Evolutionary conservation across 345 rosid species (phyloP), one percentile per base, ranked within the genome.

Genomic region (Corchorus capsularis): DNA sequence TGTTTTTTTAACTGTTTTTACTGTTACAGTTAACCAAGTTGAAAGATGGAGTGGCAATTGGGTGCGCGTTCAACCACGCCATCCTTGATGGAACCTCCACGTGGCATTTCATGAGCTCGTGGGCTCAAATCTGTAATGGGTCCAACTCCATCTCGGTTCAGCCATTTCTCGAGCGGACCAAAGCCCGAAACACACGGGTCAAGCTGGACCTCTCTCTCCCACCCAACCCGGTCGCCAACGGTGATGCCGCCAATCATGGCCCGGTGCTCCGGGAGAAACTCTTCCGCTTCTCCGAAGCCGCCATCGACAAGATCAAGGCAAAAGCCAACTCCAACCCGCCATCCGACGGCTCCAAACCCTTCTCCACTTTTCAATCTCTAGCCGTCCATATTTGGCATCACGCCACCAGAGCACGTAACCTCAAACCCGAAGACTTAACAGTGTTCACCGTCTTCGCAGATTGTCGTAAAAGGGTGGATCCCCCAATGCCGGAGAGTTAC

Each of bases 81-180:
- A 83, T 96, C 76, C 75, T 96, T 0, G 99, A 96, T 64, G 99
- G 97, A 0, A 89, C 88, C 22, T 83, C 97, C 71, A 96, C 99
- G 56, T 96, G 99, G 99, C 99, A 96, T 62, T 96, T 96, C 86
- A 86, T 96, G 97, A 89, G 89, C 75, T 81, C 97, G 6, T 96
- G 99, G 99, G 96, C 99, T 27, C 82, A 89, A 77, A 59, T 83
- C 50, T 91, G 97, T 75, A 73, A 71, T 8, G 94, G 98, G 34
- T 45, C 86, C 47, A 57, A 82, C 8, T 66, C 89, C 10, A 71
- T 81, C 62, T 73, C 96, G 0, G 72, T 82, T 65, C 73, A 83
- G 16, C 98, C 94, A 0, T 93, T 91, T 85, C 91, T 96, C 4
- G 90, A 96, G 41, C 88, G 99, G 43, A 80, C 94, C 10, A 92